Evolutionary conservation across 2,329 filamentous ascomycete species (phyloP).

Genomic region (Fusarium denticulatum): DNA sequence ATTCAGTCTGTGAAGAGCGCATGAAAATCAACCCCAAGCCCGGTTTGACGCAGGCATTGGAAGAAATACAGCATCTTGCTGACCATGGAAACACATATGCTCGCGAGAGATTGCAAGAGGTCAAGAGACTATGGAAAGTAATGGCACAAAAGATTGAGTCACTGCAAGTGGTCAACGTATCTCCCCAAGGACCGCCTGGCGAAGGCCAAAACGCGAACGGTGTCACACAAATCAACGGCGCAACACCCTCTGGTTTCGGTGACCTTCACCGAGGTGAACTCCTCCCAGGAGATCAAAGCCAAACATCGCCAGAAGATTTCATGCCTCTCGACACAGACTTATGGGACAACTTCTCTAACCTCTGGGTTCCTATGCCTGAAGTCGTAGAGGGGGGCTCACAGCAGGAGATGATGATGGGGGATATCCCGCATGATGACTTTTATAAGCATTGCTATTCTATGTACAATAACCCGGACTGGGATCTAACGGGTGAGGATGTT

Average conservation of each 20-base stretch:
- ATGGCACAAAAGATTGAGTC: constrained; percentile 42
- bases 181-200: constrained; percentile 20
- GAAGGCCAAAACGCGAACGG: constrained; percentile 1
- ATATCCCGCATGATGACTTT: constrained; percentile 40
- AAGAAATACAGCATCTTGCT: constrained; percentile 44
- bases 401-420: constrained; percentile 40
- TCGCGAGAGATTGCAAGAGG: constrained; percentile 36
- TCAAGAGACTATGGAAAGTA: constrained; percentile 40
- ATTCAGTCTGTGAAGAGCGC: constrained; percentile 40
- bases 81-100: constrained; percentile 43
- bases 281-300: not conserved
- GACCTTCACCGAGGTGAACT: constrained; percentile 6
- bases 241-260: constrained; percentile 1
- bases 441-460: constrained; percentile 44
- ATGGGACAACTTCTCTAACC: constrained; percentile 43
- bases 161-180: constrained; percentile 39
- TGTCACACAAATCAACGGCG: not conserved
- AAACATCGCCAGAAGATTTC: constrained; percentile 35
- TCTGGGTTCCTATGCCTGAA: constrained; percentile 38
- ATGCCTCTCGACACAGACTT: constrained; percentile 40
- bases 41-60: constrained; percentile 40
- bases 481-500: constrained; percentile 42
- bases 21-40: constrained; percentile 41
- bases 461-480: constrained; percentile 44
- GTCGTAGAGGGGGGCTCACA: constrained; percentile 22